Conservation (phyloP, 495 filamentous ascomycete genomes). For the Penicillium crystallinum region DNA sequence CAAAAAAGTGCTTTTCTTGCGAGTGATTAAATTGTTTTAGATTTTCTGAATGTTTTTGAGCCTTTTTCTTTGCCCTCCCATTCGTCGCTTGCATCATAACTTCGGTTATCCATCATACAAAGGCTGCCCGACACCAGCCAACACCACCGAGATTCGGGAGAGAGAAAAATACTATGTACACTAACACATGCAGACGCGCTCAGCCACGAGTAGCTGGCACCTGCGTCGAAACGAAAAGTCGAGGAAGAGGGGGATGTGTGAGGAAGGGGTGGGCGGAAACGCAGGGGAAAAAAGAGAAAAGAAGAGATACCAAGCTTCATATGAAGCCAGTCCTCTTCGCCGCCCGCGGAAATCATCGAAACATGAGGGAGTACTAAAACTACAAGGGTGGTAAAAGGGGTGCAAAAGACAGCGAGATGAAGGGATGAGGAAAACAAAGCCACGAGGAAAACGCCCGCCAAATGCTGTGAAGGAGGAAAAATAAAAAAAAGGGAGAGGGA, state of each 20-base stretch:
- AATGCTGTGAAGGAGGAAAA: constrained; percentile 27
- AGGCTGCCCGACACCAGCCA: constrained; percentile 9
- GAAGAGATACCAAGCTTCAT: constrained; percentile 10
- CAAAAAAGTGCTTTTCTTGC: constrained; percentile 19
- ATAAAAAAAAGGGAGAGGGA: constrained; percentile 17
- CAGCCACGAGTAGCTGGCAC: constrained; percentile 19
- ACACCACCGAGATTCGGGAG: constrained; percentile 9
- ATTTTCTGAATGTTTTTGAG: constrained; percentile 28
- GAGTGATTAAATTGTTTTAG: constrained; percentile 31
- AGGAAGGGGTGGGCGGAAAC: constrained; percentile 10
- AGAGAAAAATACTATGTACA: constrained; percentile 40
- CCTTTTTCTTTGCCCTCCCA: constrained; percentile 28
- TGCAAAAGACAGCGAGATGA: constrained; percentile 18
- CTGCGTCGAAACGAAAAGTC: constrained; percentile 19
- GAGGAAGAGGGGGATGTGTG: constrained; percentile 17
- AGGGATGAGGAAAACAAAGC: constrained; percentile 12
- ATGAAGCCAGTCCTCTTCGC: constrained; percentile 21
- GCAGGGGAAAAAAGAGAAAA: constrained; percentile 11
- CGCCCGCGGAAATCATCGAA: constrained; percentile 20
- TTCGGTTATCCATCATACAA: constrained; percentile 38
- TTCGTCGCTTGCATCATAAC: constrained; percentile 40
- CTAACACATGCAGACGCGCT: constrained; percentile 31
- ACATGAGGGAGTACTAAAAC: constrained; percentile 32
- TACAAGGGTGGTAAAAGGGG: constrained; percentile 28
- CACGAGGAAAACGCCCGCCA: constrained; percentile 37